phyloP scores from a whole-genome alignment of 345 rosid species.

The Geranium rotundifolium region DNA sequence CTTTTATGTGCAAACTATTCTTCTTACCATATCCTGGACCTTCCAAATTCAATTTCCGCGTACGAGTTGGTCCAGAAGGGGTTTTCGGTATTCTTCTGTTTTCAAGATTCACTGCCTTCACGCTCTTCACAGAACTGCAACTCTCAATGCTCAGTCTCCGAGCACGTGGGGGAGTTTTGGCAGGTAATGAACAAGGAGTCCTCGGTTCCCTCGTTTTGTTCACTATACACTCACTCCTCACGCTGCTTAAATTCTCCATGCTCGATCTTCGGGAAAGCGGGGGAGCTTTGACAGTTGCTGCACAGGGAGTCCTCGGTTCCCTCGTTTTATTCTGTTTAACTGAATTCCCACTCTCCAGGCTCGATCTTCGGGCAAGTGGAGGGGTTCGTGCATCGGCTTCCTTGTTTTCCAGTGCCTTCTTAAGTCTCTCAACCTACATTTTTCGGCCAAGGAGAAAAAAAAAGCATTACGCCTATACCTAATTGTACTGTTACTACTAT shows the following conservation, averaged over 20 bases:
- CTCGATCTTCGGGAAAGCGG: slow-evolving; percentile 54
- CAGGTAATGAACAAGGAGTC: too few relatives aligned
- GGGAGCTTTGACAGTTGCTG: slow-evolving; percentile 51
- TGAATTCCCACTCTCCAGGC: slow-evolving; percentile 23
- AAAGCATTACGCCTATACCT: background rate
- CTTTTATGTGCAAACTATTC: slow-evolving; percentile 20
- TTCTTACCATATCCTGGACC: slow-evolving; percentile 32
- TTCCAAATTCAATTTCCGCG: slow-evolving; percentile 55
- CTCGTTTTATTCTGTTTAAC: slow-evolving; percentile 24
- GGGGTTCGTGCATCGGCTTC: slow-evolving; percentile 42
- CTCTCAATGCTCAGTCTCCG: background rate
- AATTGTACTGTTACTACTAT: too few relatives aligned
- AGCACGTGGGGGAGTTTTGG: too few relatives aligned
- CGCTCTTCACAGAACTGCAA: slow-evolving; percentile 18
- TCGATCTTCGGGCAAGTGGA: slow-evolving; percentile 51
- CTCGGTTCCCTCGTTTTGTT: too few relatives aligned
- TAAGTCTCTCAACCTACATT: slow-evolving; percentile 71
- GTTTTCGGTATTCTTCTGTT: slow-evolving; percentile 41
- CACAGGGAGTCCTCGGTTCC: slow-evolving; percentile 30
- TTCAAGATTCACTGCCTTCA: slow-evolving; percentile 21
- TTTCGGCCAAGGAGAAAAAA: background rate
- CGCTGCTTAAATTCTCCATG: slow-evolving; percentile 39
- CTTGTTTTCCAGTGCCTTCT: slow-evolving; percentile 60
- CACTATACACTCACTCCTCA: too few relatives aligned
- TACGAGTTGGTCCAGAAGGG: slow-evolving; percentile 23